phyloP scores from a whole-genome alignment of 306 rosid genomes.

The Echinosophora koreensis region DNA sequence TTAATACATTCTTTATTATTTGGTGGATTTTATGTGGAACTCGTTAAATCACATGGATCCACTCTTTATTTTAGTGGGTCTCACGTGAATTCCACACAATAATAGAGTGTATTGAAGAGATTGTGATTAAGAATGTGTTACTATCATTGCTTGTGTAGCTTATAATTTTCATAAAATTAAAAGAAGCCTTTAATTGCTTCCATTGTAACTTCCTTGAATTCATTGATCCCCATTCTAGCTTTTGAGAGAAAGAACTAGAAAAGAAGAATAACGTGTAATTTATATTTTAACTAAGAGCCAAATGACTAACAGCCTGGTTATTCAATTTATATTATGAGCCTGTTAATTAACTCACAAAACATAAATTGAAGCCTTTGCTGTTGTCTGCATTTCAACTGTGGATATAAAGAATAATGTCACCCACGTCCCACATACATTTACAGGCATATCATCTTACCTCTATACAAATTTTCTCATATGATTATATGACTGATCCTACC shows the following conservation, averaged over 20 bases:
- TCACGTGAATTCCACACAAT: no score
- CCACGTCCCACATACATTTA: neutral
- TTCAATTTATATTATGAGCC: slow-evolving; percentile 27
- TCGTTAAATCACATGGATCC: no score
- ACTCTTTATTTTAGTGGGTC: no score
- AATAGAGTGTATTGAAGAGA: no score
- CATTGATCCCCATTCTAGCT: slow-evolving; percentile 19
- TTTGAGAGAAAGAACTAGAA: slow-evolving; percentile 22
- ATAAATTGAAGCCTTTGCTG: slow-evolving; percentile 30
- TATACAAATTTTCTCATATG: no score
- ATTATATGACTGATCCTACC: no score
- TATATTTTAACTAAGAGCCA: neutral
- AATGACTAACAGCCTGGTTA: slow-evolving; percentile 31
- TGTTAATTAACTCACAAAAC: slow-evolving; percentile 30
- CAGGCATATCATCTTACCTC: no score
- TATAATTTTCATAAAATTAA: neutral
- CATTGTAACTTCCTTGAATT: slow-evolving; percentile 19
- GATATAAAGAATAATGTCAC: neutral
- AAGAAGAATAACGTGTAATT: neutral
- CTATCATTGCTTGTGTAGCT: no score
- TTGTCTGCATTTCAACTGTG: neutral
- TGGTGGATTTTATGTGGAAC: no score
- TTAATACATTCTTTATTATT: no score
- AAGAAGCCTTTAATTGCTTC: neutral
- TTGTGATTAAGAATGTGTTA: no score